phyloP scores from a whole-genome alignment of 345 rosid genomes.

The Carallia brachiata region DNA sequence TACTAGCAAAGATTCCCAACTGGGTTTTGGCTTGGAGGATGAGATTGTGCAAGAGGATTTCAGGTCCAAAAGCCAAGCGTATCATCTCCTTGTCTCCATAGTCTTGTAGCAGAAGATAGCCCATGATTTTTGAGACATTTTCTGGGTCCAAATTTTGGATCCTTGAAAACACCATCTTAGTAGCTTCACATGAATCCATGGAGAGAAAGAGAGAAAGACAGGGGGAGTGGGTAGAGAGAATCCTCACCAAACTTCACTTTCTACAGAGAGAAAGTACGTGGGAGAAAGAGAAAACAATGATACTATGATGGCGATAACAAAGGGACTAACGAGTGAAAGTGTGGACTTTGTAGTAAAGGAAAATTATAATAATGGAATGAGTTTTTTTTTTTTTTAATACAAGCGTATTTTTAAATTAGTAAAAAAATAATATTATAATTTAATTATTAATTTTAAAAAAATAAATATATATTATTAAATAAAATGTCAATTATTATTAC shows the following conservation, averaged over 20 bases:
- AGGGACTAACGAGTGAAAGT: constrained; percentile 7
- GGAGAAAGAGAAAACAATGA: neutral
- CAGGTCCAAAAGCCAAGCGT: constrained; percentile 70
- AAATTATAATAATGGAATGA: constrained; percentile 23
- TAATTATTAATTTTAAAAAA: too few species aligned
- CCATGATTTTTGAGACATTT: constrained; percentile 83
- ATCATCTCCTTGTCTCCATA: constrained; percentile 63
- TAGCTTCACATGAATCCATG: constrained; percentile 84
- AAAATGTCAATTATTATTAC: too few species aligned
- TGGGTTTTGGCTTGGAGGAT: constrained; percentile 62
- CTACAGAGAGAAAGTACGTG: neutral
- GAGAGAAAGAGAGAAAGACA: neutral
- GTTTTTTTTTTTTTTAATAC: constrained; percentile 9
- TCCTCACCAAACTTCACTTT: neutral
- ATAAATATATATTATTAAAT: too few species aligned
- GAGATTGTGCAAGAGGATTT: constrained; percentile 54
- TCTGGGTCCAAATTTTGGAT: constrained; percentile 78
- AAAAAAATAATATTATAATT: too few species aligned
- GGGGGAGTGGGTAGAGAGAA: too few species aligned
- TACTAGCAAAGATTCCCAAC: constrained; percentile 53
- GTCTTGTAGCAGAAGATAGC: constrained; percentile 76
- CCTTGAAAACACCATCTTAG: constrained; percentile 62
- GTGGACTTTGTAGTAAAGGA: constrained; percentile 33
- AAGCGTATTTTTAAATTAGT: too few species aligned
- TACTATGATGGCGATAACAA: neutral